Conservation (phyloP, 768 basidiomycete genomes). For the Cystobasidium tubakii region DNA sequence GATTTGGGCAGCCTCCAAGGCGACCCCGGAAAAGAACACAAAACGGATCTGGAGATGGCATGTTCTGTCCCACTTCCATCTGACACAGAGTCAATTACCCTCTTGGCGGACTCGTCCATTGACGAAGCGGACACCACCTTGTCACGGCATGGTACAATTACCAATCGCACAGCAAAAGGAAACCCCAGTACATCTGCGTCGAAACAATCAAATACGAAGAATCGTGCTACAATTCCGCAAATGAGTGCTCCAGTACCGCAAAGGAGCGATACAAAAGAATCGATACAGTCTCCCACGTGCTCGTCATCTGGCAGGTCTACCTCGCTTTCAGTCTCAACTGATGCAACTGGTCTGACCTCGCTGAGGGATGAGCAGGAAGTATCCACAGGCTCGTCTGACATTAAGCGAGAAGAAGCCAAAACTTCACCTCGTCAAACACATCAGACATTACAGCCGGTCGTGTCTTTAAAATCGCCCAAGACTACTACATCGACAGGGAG, state of each 20-base stretch:
- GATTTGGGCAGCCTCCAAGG: neutral
- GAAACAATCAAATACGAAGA: too few species aligned
- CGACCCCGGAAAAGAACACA: neutral
- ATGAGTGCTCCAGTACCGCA: neutral
- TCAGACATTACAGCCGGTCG: neutral
- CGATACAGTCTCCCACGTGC: neutral
- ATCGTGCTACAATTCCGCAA: neutral
- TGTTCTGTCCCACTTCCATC: neutral
- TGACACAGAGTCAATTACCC: neutral
- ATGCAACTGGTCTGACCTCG: neutral
- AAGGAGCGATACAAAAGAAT: neutral
- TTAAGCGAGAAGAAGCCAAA: neutral
- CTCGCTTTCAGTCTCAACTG: neutral
- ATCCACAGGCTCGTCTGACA: neutral
- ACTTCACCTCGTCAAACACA: neutral
- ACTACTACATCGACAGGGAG: neutral
- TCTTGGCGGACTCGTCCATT: neutral
- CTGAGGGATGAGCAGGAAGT: neutral
- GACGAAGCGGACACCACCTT: neutral
- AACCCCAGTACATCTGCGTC: neutral
- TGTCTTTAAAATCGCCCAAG: neutral
- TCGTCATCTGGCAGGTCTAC: conserved; percentile 4
- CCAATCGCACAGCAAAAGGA: neutral
- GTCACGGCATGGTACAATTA: neutral
- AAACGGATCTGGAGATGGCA: neutral